Evolutionary conservation across 768 basidiomycete species (phyloP), one percentile per base, ranked within the genome.

Genomic region (Terana coerulea): DNA sequence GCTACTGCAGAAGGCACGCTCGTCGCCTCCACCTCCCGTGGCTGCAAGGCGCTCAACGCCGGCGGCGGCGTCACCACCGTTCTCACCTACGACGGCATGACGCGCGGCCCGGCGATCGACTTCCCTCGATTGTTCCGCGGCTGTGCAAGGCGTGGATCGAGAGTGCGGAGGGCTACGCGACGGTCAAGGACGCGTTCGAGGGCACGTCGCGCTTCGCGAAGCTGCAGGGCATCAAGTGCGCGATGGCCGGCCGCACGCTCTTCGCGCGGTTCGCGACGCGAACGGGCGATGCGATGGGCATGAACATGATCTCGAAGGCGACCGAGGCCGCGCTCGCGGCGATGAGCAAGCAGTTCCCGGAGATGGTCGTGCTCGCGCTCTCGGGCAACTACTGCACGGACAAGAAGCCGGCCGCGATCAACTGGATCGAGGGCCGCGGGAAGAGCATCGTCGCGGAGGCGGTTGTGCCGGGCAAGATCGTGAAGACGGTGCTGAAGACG

Each of bases 231-330:
- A 74, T 98, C 60, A 95, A 95, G 77, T 85, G 85, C 41, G 90
- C 87, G 4, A 73, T 98, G 67, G 97, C 97, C 5, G 97, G 97
- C 5, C 81, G 97, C 35, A 95, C 93, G 33, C 72, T 99, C 33
- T 99, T 85, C 65, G 84, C 98, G 21, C 82, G 97, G 41, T 98
- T 99, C 64, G 88, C 89, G 52, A 97, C 94, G 12, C 84, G 82
- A 49, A 98, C 97, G 0, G 97, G 95, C 26, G 95, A 98, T 63
- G 95, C 97, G 35, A 99, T 99, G 95, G 97, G 97, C 15, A 99
- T 99, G 97, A 99, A 99, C 76, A 99, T 98, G 97, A 97, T 98
- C 64, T 91, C 88, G 8, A 99, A 99, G 72, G 97, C 95, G 2
- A 94, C 93, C 9, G 97, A 98, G 74, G 90, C 89, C 70, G 94